These are phyloP conservation scores for Phytophthora kernoviae DNA, from an alignment of 352 stramenopile genomes.

Conservation along the genomic window DNA sequence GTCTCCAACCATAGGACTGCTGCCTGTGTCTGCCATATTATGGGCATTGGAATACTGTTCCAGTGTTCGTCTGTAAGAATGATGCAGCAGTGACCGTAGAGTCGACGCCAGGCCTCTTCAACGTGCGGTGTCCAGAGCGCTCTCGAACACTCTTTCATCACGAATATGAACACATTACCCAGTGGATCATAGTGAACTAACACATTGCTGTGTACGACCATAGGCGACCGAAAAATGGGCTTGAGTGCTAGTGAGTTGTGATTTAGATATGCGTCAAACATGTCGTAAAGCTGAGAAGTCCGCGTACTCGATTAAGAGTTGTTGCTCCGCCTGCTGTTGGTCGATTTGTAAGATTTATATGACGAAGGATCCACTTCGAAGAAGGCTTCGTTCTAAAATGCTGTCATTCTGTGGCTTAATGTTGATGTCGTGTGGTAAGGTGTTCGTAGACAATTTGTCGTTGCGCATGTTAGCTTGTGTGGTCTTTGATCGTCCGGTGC, in stretches of 20 bases:
- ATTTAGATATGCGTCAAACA: conserved; percentile 54
- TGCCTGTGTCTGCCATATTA: conserved; percentile 2
- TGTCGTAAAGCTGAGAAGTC: conserved; percentile 46
- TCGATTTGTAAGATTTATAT: conserved; percentile 12
- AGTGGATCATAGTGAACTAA: conserved; percentile 89
- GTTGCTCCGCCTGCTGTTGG: conserved; percentile 24
- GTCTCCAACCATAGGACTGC: conserved; percentile 12
- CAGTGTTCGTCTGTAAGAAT: conserved; percentile 20
- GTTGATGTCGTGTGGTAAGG: conserved; percentile 44
- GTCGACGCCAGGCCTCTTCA: conserved; percentile 42
- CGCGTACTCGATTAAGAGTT: conserved; percentile 23
- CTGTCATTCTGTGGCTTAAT: conserved; percentile 33
- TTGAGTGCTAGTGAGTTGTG: conserved; percentile 50
- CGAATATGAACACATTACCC: conserved; percentile 82
- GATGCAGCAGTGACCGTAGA: conserved; percentile 48
- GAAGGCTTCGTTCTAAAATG: conserved; percentile 49
- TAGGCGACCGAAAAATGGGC: conserved; percentile 50
- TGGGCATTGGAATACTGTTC: conserved; percentile 1
- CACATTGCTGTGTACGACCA: conserved; percentile 80
- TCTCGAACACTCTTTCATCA: conserved; percentile 66
- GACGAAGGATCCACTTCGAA: conserved; percentile 22
- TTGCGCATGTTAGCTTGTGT: conserved; percentile 33
- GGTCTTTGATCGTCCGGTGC: conserved; percentile 11
- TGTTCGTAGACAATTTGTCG: conserved; percentile 38
- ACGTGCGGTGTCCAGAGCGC: conserved; percentile 44